A percentile compares a stretch with the other conserved stretches of the same genome.
Evolutionary conservation across 2,329 filamentous ascomycete genomes (phyloP).

Genomic region (Penicillium sp.): DNA sequence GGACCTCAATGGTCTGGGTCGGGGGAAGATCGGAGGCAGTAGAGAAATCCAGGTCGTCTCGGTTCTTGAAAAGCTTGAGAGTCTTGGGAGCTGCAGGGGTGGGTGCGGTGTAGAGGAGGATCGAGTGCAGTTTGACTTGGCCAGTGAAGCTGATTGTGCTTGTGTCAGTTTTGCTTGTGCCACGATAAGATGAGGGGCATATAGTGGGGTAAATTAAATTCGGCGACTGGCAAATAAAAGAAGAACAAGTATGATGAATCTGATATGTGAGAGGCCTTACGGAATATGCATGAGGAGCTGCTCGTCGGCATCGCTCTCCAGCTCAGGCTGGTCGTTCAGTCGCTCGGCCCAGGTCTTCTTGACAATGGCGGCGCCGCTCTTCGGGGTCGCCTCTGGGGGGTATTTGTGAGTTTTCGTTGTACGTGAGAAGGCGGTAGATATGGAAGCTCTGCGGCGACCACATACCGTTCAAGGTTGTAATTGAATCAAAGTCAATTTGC

Average conservation of each 20-base stretch:
- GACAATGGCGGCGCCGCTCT: slow-evolving; percentile 72
- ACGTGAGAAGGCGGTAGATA: neutral
- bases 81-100: slow-evolving; percentile 73
- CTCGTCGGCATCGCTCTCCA: slow-evolving; percentile 85
- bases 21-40: slow-evolving; percentile 69
- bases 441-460: neutral
- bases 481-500: slow-evolving; percentile 84
- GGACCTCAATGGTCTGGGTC: slow-evolving; percentile 75
- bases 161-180: slow-evolving; percentile 10
- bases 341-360: slow-evolving; percentile 92
- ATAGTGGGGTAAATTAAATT: slow-evolving; percentile 22
- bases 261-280: slow-evolving; percentile 51
- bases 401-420: neutral
- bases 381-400: slow-evolving; percentile 57
- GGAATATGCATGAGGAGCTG: slow-evolving; percentile 92
- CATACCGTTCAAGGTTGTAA: slow-evolving; percentile 76
- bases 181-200: slow-evolving; percentile 28
- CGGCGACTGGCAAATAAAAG: neutral
- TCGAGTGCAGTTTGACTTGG: slow-evolving; percentile 87
- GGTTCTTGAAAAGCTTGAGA: slow-evolving; percentile 85
- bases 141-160: slow-evolving; percentile 72
- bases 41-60: slow-evolving; percentile 81
- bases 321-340: slow-evolving; percentile 68
- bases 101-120: slow-evolving; percentile 79
- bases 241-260: neutral